These are phyloP conservation scores for Vitis rupestris DNA, from an alignment of 164 flowering plant species.

Conservation along the genomic window DNA sequence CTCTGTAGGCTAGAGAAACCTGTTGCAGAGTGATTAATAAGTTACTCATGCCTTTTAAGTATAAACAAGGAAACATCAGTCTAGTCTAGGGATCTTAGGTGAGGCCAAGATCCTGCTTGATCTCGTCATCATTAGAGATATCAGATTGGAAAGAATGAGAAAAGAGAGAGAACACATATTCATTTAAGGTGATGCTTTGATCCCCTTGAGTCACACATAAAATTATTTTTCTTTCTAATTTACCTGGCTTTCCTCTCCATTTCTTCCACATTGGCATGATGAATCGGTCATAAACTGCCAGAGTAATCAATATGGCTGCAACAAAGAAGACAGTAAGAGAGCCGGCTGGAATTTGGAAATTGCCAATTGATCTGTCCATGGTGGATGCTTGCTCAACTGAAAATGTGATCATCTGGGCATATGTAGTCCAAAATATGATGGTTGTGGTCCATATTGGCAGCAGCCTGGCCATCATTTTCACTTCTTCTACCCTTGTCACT, in stretches of 20 bases:
- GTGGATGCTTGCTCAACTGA: constrained; percentile 86
- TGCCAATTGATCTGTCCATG: constrained; percentile 62
- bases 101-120: too few relatives aligned
- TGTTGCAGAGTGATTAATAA: constrained; percentile 12
- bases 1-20: constrained; percentile 82
- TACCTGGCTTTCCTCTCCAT: constrained; percentile 84
- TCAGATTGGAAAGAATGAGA: too few relatives aligned
- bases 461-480: constrained; percentile 63
- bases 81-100: too few relatives aligned
- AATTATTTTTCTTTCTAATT: not conserved
- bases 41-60: too few relatives aligned
- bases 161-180: too few relatives aligned
- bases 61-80: not conserved
- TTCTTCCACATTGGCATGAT: constrained; percentile 77
- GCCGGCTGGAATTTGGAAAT: constrained; percentile 84
- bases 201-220: not conserved
- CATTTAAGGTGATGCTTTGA: too few relatives aligned
- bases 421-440: constrained; percentile 80
- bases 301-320: constrained; percentile 63
- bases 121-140: too few relatives aligned
- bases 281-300: constrained; percentile 66
- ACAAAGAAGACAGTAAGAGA: constrained; percentile 91
- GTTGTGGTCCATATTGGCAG: constrained; percentile 86
- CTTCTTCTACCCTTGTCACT: constrained; percentile 71
- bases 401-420: constrained; percentile 90